phyloP scores from a whole-genome alignment of 202 grass and related monocot species.

The Eragrostis tef region DNA sequence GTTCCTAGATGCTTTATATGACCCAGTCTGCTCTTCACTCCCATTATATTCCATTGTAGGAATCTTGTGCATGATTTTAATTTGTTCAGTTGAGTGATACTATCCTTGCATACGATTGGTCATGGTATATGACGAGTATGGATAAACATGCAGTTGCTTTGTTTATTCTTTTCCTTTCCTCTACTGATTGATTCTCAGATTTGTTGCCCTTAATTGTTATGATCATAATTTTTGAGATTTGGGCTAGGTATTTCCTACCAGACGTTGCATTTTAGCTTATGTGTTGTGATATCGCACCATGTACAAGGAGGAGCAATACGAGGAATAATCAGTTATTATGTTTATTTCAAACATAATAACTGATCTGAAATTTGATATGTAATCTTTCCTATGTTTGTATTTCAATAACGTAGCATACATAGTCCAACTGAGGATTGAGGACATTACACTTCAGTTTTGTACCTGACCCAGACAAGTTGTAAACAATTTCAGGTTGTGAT shows the following conservation, averaged over 20 bases:
- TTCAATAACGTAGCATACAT: background rate
- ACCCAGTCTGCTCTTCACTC: background rate
- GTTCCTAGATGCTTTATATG: conserved; percentile 19
- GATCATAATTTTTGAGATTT: background rate
- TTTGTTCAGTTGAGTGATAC: background rate
- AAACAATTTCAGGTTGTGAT: conserved; percentile 78
- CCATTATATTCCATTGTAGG: background rate
- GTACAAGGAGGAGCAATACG: background rate
- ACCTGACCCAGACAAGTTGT: conserved; percentile 27
- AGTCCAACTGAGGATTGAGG: background rate
- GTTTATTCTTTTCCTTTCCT: background rate
- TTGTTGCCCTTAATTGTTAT: background rate
- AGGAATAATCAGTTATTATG: too few relatives aligned
- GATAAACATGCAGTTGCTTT: background rate
- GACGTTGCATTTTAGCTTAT: conserved; percentile 1
- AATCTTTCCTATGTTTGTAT: background rate
- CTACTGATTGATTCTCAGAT: conserved; percentile 11
- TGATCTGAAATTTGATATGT: background rate
- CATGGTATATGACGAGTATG: conserved; percentile 3
- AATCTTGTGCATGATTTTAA: background rate
- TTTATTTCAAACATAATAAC: background rate
- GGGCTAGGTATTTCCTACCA: background rate
- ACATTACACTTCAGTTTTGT: background rate
- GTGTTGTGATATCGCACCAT: background rate
- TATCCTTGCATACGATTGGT: conserved; percentile 7